Evolutionary conservation across 2,329 filamentous ascomycete genomes (phyloP).

Genomic region (Aspergillus candidus): DNA sequence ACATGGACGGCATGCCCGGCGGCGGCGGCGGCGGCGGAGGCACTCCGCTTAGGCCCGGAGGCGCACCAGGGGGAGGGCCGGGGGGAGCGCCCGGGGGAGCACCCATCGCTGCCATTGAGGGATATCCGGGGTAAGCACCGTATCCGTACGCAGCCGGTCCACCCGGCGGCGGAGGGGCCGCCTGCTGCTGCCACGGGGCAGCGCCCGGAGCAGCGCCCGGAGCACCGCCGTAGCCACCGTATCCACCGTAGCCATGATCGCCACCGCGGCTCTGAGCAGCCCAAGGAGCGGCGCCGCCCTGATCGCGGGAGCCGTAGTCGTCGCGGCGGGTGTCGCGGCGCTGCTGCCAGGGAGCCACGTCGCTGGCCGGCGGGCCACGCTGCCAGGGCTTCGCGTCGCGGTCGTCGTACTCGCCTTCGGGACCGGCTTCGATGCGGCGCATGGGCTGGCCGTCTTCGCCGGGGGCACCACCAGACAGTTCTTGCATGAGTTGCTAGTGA

Average conservation of each 20-base stretch:
- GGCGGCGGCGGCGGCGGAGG: slow-evolving; percentile 36
- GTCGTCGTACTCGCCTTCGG: slow-evolving; percentile 49
- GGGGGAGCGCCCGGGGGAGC: slow-evolving; percentile 29
- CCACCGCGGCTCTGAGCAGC: slow-evolving; percentile 38
- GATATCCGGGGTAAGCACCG: slow-evolving; percentile 44
- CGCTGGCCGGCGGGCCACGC: slow-evolving; percentile 66
- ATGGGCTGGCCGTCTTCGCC: slow-evolving; percentile 54
- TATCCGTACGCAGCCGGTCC: slow-evolving; percentile 53
- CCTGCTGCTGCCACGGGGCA: slow-evolving; percentile 59
- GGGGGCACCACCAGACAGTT: slow-evolving; percentile 70
- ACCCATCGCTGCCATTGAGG: slow-evolving; percentile 42
- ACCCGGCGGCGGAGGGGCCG: slow-evolving; percentile 37
- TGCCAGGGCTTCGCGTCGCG: slow-evolving; percentile 77
- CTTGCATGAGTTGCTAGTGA: slow-evolving; percentile 86
- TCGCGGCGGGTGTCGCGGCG: slow-evolving; percentile 51
- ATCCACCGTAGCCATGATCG: slow-evolving; percentile 38
- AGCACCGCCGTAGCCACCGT: slow-evolving; percentile 34
- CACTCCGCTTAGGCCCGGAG: slow-evolving; percentile 35
- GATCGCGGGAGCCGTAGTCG: slow-evolving; percentile 39
- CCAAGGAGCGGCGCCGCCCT: slow-evolving; percentile 32
- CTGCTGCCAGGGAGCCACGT: slow-evolving; percentile 71
- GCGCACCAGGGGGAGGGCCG: slow-evolving; percentile 39
- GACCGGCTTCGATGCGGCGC: slow-evolving; percentile 80
- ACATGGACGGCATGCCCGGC: slow-evolving; percentile 41
- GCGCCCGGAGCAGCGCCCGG: slow-evolving; percentile 45